Evolutionary conservation across 495 filamentous ascomycete genomes (phyloP).

Genomic region (Penicillium odoratum): DNA sequence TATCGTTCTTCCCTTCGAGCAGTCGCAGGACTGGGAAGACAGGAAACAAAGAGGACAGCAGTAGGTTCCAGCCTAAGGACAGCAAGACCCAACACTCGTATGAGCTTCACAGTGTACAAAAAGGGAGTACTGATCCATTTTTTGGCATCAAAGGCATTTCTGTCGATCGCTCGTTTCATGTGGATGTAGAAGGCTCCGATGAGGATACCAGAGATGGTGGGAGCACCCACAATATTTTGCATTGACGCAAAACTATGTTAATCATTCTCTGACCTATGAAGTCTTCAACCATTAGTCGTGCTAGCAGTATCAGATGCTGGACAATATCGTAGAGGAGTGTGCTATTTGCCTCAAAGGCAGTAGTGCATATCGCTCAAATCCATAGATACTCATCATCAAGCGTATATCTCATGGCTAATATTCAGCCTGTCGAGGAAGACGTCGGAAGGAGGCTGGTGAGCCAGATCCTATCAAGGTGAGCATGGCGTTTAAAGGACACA

Average conservation of each 20-base stretch:
- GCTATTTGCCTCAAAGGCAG: background rate
- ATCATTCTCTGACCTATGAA: too few relatives aligned
- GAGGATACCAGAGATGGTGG: conserved; percentile 7
- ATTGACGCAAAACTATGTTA: background rate
- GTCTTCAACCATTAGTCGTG: too few relatives aligned
- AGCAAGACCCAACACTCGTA: conserved; percentile 14
- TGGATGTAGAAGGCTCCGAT: conserved; percentile 13
- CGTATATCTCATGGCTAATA: too few relatives aligned
- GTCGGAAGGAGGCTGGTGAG: background rate
- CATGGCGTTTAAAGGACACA: background rate
- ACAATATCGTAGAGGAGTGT: too few relatives aligned
- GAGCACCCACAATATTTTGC: conserved; percentile 6
- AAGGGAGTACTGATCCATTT: conserved; percentile 1
- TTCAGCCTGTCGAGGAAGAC: background rate
- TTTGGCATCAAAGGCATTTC: conserved; percentile 11
- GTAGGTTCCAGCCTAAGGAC: conserved; percentile 12
- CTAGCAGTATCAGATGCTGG: too few relatives aligned
- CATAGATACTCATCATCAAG: too few relatives aligned
- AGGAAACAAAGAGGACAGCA: background rate
- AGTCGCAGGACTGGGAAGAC: conserved; percentile 2
- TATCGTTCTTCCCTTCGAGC: conserved; percentile 18
- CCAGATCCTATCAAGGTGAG: background rate
- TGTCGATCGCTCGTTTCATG: conserved; percentile 11
- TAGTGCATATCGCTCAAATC: too few relatives aligned
- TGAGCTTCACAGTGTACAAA: conserved; percentile 20